Evolutionary conservation across 495 filamentous ascomycete species (phyloP).

Genomic region (Tuber borchii): DNA sequence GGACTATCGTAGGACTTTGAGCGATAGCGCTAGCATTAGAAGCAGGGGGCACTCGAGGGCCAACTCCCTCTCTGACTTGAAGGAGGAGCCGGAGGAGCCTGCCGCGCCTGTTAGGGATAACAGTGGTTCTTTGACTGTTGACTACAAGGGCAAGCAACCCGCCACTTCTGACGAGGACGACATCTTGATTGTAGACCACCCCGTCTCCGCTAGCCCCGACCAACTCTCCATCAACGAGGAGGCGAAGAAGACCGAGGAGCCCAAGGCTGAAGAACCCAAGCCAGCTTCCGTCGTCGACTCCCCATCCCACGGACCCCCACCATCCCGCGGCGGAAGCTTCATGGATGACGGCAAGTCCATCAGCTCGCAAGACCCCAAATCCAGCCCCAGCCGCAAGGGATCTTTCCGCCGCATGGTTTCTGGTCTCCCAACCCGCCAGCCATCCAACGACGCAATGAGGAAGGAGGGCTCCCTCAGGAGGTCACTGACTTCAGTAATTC

Average conservation of each 20-base stretch:
- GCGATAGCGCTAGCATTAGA: neutral
- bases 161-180: conserved; percentile 34
- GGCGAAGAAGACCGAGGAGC: conserved; percentile 41
- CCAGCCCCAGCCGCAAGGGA: conserved; percentile 20
- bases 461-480: conserved; percentile 27
- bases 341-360: conserved; percentile 33
- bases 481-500: conserved; percentile 26
- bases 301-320: conserved; percentile 36
- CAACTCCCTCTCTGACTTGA: conserved; percentile 14
- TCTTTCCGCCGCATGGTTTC: conserved; percentile 29
- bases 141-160: conserved; percentile 38
- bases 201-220: conserved; percentile 33
- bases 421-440: conserved; percentile 17
- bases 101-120: conserved; percentile 22
- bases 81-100: conserved; percentile 45
- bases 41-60: conserved; percentile 8
- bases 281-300: conserved; percentile 46
- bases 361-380: conserved; percentile 20
- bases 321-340: conserved; percentile 12
- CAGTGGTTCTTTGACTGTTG: conserved; percentile 39
- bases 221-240: conserved; percentile 37
- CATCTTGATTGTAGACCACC: conserved; percentile 38
- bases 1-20: conserved; percentile 10
- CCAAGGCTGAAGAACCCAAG: conserved; percentile 14
- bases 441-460: conserved; percentile 28